phyloP scores from a whole-genome alignment of 495 filamentous ascomycete genomes.

The Penicillium manginii region DNA sequence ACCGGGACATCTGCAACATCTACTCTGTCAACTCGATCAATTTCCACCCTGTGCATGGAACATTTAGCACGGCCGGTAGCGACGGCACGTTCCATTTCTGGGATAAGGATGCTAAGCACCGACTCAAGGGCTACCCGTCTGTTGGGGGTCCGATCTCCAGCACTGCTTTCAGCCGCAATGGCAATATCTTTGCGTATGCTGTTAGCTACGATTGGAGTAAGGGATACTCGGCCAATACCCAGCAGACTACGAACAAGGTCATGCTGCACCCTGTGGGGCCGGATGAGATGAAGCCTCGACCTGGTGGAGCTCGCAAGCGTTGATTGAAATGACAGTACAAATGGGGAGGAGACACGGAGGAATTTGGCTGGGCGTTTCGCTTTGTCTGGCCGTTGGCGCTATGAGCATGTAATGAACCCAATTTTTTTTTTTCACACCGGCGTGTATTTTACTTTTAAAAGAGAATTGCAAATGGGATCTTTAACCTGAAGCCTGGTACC shows the following conservation, averaged over 20 bases:
- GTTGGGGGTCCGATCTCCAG: slow-evolving; percentile 80
- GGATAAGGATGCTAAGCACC: slow-evolving; percentile 87
- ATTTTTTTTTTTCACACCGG: slow-evolving; percentile 28
- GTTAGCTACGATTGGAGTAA: slow-evolving; percentile 96
- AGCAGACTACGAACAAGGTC: slow-evolving; percentile 74
- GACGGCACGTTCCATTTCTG: slow-evolving; percentile 92
- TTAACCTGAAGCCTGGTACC: not conserved
- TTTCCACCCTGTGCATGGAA: slow-evolving; percentile 85
- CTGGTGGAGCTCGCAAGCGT: slow-evolving; percentile 66
- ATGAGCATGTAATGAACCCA: slow-evolving; percentile 40
- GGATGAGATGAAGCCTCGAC: slow-evolving; percentile 83
- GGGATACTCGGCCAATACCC: slow-evolving; percentile 75
- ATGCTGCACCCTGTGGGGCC: slow-evolving; percentile 79
- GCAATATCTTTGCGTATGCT: slow-evolving; percentile 86
- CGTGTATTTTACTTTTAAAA: slow-evolving; percentile 24
- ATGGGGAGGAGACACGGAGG: slow-evolving; percentile 7
- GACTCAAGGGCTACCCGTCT: slow-evolving; percentile 84
- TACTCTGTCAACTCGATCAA: slow-evolving; percentile 87
- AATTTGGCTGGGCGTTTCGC: slow-evolving; percentile 4
- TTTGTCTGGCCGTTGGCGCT: slow-evolving; percentile 23
- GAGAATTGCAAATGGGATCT: slow-evolving; percentile 24
- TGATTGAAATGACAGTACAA: slow-evolving; percentile 39
- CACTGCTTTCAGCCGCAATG: slow-evolving; percentile 75
- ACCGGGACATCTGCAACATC: slow-evolving; percentile 73
- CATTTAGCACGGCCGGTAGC: slow-evolving; percentile 86